Evolutionary conservation across 1,284 basidiomycete genomes (phyloP), one percentile per base, ranked within the genome.

Genomic region (Salmacisia buchloeana): DNA sequence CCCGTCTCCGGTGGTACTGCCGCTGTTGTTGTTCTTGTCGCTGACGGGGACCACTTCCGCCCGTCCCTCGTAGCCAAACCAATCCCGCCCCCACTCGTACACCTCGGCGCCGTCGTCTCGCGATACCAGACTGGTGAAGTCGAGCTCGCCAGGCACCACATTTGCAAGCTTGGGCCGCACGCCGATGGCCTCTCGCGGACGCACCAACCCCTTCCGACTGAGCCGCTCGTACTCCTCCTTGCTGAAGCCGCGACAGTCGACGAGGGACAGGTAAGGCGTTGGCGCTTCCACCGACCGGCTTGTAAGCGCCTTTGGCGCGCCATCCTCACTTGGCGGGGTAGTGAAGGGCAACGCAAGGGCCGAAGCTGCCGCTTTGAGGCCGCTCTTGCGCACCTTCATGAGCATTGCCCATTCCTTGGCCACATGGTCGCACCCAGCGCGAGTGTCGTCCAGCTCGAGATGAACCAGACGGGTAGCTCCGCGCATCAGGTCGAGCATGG

Each of bases 381-480:
- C 46, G 15, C 21, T 27, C 46, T 72, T 66, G 34, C 72, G 59
- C 35, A 63, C 62, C 2, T 68, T 61, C 5, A 67, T 62, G 27
- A 74, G 62, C 45, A 66, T 65, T 5, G 72, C 67, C 41, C 72
- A 75, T 21, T 73, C 68, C 27, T 34, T 58, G 7, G 69, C 69
- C 33, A 74, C 61, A 3, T 58, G 60, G 59, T 75, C 68, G 33
- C 63, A 27, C 7, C 46, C 60, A 6, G 69, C 68, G 27, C 60
- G 62, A 4, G 73, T 75, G 39, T 72, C 73, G 56, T 75, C 73
- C 18, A 71, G 39, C 57, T 75, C 70, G 41, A 75, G 61, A 34
- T 75, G 73, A 13, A 61, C 13, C 31, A 75, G 58, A 23, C 62
- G 64, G 2, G 70, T 70, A 35, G 70, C 72, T 27, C 67, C 45